phyloP scores from a whole-genome alignment of 768 basidiomycete genomes.

The Sporobolomyces pararoseus region DNA sequence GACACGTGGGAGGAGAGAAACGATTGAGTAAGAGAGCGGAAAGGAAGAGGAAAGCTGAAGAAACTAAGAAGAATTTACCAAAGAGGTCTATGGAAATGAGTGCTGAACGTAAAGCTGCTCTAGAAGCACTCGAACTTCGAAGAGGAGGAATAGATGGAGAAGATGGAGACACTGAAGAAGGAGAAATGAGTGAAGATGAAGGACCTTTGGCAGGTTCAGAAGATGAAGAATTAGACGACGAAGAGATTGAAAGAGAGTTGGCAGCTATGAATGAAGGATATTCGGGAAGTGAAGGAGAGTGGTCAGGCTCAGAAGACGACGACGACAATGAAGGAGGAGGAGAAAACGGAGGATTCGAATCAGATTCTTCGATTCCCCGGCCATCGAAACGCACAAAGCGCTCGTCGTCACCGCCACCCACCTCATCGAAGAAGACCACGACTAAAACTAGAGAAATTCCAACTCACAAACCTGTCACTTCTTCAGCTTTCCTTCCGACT shows the following conservation, averaged over 20 bases:
- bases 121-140: slow-evolving; percentile 4
- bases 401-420: slow-evolving; percentile 18
- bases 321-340: slow-evolving; percentile 34
- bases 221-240: slow-evolving; percentile 31
- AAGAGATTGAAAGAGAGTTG: slow-evolving; percentile 29
- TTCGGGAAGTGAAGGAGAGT: slow-evolving; percentile 25
- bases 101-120: slow-evolving; percentile 1
- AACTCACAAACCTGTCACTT: slow-evolving; percentile 52
- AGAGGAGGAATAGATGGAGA: not conserved
- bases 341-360: slow-evolving; percentile 1
- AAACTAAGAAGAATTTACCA: slow-evolving; percentile 16
- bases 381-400: slow-evolving; percentile 18
- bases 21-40: slow-evolving; percentile 16
- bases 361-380: slow-evolving; percentile 4
- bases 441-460: not conserved
- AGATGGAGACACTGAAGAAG: not conserved
- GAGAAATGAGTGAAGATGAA: slow-evolving; percentile 27
- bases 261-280: slow-evolving; percentile 18
- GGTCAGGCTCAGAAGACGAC: slow-evolving; percentile 31
- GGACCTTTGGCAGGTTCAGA: slow-evolving; percentile 9
- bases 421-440: slow-evolving; percentile 4
- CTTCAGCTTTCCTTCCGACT: slow-evolving; percentile 74
- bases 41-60: not conserved
- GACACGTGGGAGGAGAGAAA: slow-evolving; percentile 1
- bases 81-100: slow-evolving; percentile 17